Evolutionary conservation across 148 eudicot genomes (phyloP), one percentile per base, ranked within the genome.

Genomic region (Rhododendron kiyosumense): DNA sequence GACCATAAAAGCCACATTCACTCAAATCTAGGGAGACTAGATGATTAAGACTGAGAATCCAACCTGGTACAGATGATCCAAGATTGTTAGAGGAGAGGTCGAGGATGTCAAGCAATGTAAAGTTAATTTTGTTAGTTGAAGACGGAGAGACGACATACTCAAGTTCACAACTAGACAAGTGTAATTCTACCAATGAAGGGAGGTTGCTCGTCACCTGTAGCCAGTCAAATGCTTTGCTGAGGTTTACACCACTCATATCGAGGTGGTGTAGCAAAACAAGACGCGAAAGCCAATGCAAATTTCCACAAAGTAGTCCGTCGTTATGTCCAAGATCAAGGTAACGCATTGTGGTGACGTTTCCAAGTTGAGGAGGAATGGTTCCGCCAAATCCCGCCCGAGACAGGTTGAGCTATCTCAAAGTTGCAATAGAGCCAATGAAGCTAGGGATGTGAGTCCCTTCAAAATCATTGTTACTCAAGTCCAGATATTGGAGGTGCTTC

Each of bases 331-430:
- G 54, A 24, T 12, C 49, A 38, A 77, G 80, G 45, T 77, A 41
- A 43, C 80, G 48, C 3, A 77, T 17, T 9, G 8, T n/a, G 22
- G 85, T 79, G 65, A 82, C 82, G 41, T 88, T 82, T 17, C 87
- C 87, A 20, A 88, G 54, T 22, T 46, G 83, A 73, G 32, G 63
- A 63, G 81, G 84, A 75, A 86, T 12, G 11, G 2, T 22, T 22
- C 90, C 87, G 26, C 43, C 0, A 7, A 81, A 82, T 0, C 3
- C 1, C 1, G 79, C 10, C 12, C 1, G 0, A 14, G 87, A 81
- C 14, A 87, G 82, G 57, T 89, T 65, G 52, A 89, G 89, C 82
- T 84, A 85, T 26, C 82, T 80, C 49, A 89, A 24, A 30, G 61
- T 79, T 12, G n/a, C 49, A 61, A 89, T 49, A 1, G 85, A 86